Evolutionary conservation across 345 rosid genomes (phyloP).

Genomic region (Corchorus olitorius): DNA sequence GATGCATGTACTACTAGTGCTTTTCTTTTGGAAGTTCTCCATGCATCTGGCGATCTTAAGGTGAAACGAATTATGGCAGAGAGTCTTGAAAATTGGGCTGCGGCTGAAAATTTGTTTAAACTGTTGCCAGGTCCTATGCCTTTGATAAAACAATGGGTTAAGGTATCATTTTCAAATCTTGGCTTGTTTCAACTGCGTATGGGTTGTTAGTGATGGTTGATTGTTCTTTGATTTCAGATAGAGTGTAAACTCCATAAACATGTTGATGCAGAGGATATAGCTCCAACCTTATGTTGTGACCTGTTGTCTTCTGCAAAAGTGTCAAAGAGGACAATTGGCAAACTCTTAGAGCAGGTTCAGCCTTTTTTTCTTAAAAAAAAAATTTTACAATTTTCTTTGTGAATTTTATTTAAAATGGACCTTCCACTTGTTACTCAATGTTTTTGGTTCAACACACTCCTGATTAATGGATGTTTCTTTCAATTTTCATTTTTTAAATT

Average conservation of each 20-base stretch:
- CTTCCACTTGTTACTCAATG: constrained; percentile 10
- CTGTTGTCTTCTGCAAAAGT: constrained; percentile 49
- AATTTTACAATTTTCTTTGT: neutral
- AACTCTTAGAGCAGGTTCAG: constrained; percentile 82
- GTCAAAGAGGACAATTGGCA: constrained; percentile 48
- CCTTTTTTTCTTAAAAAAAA: neutral
- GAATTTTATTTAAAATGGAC: neutral
- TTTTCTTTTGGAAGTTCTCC: constrained; percentile 73
- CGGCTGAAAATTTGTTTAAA: constrained; percentile 52
- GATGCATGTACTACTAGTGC: constrained; percentile 67
- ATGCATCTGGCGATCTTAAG: constrained; percentile 50
- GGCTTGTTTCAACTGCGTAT: constrained; percentile 15
- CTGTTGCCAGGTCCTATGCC: constrained; percentile 60
- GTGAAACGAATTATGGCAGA: constrained; percentile 39
- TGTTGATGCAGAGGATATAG: constrained; percentile 34
- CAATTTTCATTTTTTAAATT: constrained; percentile 21
- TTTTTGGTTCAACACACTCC: neutral
- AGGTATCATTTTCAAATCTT: constrained; percentile 52
- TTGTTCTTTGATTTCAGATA: constrained; percentile 50
- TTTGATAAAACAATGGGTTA: constrained; percentile 89
- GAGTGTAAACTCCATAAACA: constrained; percentile 46
- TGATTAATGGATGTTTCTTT: neutral
- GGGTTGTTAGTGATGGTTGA: constrained; percentile 33
- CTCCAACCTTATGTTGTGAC: constrained; percentile 51
- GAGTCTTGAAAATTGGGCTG: constrained; percentile 70